Evolutionary conservation across 495 filamentous ascomycete species (phyloP).

Genomic region (Neurospora sp.): DNA sequence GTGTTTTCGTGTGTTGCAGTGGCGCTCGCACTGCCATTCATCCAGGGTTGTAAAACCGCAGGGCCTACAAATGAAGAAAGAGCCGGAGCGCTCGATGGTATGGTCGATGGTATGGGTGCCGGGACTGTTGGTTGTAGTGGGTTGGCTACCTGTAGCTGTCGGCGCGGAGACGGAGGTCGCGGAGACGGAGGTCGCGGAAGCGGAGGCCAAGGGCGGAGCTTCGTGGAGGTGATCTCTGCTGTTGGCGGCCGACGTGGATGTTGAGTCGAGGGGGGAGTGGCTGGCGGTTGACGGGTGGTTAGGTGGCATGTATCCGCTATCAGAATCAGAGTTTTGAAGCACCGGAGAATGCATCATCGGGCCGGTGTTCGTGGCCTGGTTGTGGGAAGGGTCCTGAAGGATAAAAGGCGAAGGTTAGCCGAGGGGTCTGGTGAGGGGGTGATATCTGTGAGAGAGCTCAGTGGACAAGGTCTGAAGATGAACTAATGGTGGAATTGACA

Average conservation of each 20-base stretch:
- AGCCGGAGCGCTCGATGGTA: no score
- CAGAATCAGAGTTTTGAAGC: neutral
- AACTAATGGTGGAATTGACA: neutral
- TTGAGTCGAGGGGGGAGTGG: neutral
- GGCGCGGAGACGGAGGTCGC: no score
- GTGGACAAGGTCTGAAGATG: neutral
- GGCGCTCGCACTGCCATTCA: no score
- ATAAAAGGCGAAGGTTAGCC: neutral
- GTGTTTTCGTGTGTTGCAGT: no score
- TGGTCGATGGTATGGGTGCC: no score
- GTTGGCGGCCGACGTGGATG: neutral
- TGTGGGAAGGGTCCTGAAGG: neutral
- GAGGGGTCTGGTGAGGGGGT: neutral
- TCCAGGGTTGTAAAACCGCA: no score
- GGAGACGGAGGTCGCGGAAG: no score
- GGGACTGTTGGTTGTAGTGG: no score
- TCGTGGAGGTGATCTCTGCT: neutral
- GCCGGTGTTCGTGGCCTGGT: neutral
- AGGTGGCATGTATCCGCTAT: neutral
- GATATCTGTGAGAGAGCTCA: neutral
- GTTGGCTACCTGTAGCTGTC: no score
- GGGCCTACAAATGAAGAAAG: no score
- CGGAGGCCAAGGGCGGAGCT: neutral
- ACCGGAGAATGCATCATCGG: neutral
- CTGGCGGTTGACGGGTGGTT: neutral